Evolutionary conservation across 169 alveolate species (phyloP).

Genomic region (Cryptosporidium baileyi): DNA sequence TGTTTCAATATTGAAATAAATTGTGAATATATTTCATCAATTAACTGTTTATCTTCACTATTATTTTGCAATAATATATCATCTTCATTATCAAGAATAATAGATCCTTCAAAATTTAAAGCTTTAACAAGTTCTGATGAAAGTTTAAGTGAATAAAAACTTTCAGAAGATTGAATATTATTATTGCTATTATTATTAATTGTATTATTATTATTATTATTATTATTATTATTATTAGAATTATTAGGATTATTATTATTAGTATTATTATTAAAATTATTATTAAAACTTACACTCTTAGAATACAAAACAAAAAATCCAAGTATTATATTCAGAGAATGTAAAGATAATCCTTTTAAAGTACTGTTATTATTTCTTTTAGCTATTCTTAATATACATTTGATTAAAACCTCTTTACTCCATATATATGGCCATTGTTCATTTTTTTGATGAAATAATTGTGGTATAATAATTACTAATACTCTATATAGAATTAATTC

Average conservation of each 20-base stretch:
- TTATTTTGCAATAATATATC: not conserved
- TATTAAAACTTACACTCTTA: not conserved
- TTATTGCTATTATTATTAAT: too few species aligned
- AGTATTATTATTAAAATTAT: not conserved
- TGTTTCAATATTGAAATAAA: not conserved
- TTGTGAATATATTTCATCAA: not conserved
- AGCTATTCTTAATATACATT: conserved; percentile 13
- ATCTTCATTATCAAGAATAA: not conserved
- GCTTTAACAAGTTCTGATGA: not conserved
- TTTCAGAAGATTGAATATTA: too few species aligned
- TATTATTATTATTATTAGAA: not conserved
- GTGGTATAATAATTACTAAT: not conserved
- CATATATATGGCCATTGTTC: not conserved
- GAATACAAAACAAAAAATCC: conserved; percentile 15
- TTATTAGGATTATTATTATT: not conserved
- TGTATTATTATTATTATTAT: too few species aligned
- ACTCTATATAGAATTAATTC: not conserved
- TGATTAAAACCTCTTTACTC: not conserved
- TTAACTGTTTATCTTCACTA: not conserved
- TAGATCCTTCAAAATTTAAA: not conserved
- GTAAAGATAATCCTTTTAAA: not conserved
- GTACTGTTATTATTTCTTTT: conserved; percentile 36
- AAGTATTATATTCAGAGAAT: not conserved
- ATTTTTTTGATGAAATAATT: not conserved
- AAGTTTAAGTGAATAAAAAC: not conserved